Evolutionary conservation across 2,329 filamentous ascomycete genomes (phyloP).

Genomic region (Aureobasidium zeae): DNA sequence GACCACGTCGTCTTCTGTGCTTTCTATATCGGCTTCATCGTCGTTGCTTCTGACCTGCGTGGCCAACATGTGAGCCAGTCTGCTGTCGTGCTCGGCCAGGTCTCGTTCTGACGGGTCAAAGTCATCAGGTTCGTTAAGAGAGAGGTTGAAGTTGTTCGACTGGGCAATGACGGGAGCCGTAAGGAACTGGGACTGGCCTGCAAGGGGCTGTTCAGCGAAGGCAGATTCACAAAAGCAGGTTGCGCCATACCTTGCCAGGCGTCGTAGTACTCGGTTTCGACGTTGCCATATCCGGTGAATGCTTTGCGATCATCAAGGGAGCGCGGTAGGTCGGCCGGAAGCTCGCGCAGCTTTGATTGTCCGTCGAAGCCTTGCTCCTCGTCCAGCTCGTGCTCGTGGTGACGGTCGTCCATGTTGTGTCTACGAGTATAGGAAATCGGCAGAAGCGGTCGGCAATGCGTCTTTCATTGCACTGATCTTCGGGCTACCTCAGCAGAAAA

Average conservation of each 20-base stretch:
- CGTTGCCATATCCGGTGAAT: conserved; percentile 55
- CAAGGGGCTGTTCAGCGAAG: background rate
- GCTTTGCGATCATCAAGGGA: conserved; percentile 80
- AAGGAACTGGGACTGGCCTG: conserved; percentile 92
- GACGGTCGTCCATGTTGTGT: conserved; percentile 6
- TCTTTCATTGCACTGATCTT: conserved; percentile 1
- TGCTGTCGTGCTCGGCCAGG: conserved; percentile 62
- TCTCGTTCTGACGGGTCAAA: conserved; percentile 50
- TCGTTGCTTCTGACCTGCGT: conserved; percentile 82
- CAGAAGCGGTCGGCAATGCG: background rate
- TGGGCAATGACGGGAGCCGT: conserved; percentile 77
- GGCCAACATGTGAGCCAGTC: conserved; percentile 91
- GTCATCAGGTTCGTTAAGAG: conserved; percentile 67
- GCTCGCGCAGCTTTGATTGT: conserved; percentile 31
- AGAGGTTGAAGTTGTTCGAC: conserved; percentile 75
- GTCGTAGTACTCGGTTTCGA: conserved; percentile 96
- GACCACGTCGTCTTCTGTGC: conserved; percentile 72
- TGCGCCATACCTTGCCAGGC: conserved; percentile 77
- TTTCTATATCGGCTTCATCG: conserved; percentile 51
- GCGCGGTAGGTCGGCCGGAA: conserved; percentile 80
- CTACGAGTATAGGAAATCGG: conserved; percentile 2
- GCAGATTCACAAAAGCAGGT: conserved; percentile 21
- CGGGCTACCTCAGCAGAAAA: too few species aligned
- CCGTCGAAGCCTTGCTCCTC: conserved; percentile 4
- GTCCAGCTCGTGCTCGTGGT: background rate